Base-by-base conservation (phyloP, 2,329 filamentous ascomycete genomes). In the Huntiella omanensis region DNA sequence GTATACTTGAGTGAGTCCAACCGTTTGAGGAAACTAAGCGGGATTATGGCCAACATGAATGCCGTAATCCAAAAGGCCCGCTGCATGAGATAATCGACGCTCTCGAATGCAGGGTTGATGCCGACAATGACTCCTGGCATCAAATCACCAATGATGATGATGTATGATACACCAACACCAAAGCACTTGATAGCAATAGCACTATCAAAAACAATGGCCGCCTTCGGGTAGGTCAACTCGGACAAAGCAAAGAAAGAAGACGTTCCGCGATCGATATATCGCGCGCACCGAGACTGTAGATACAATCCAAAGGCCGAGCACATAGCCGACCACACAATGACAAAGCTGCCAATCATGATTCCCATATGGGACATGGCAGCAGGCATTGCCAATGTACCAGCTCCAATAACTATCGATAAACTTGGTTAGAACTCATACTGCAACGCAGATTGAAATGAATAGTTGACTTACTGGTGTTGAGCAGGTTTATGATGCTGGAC, bases 151-250 rank as follows among this genome's bases (percentile, higher is more conserved):
- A 98, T 96, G 57, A 98, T 96, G 57, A 98, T 98, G 55, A 98
- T 74, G 64, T 98, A 98, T 55, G 86, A 95, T 50, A 96, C 84
- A 16, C 83, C 91, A 7, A 98, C 91, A 34, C 91, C 91, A 59
- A 98, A 98, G 62, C 91, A 98, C 61, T 98, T 98, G 58, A 98
- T 77, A 10, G 88, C 86, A 58, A 98, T 98, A 4, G 91, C 91
- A 5, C 80, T 79, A 63, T 98, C 91, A 60, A 98, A 98, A 40
- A 96, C 70, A 40, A 98, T 85, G 6, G 91, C 84, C 2, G 88
- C 86, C 59, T 94, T 94, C 1, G 91, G 91, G 56, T 96, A 98
- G 4, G 91, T 96, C 52, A 98, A 75, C 60, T 98, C 88, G 11
- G 86, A 94, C 12, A 98, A 68, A n/a, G 88, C 86, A 58, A 95